These are phyloP conservation scores for Phytophthora agathidicida DNA, from an alignment of 352 stramenopile genomes.

Conservation along the genomic window DNA sequence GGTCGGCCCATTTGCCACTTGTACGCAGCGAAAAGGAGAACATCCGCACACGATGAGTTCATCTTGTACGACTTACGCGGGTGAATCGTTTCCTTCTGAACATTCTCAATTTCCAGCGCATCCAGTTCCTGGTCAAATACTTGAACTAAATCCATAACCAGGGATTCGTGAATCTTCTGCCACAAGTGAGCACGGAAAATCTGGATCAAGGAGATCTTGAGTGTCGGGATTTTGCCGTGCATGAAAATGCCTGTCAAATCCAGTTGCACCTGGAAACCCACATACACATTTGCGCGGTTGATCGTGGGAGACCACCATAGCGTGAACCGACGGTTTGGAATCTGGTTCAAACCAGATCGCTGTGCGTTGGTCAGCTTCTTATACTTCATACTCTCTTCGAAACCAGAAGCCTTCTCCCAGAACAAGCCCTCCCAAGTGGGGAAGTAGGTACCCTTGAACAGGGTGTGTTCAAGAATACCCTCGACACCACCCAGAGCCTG, in stretches of 20 bases:
- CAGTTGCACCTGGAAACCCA: conserved; percentile 99
- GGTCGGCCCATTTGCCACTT: conserved; percentile 96
- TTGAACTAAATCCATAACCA: conserved; percentile 97
- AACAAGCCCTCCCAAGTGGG: conserved; percentile 99
- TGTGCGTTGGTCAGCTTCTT: conserved; percentile 99
- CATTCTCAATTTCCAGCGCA: conserved; percentile 99
- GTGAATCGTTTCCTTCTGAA: conserved; percentile 99
- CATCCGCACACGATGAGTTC: conserved; percentile 99
- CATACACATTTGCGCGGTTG: conserved; percentile 99
- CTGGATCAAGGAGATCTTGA: conserved; percentile 98
- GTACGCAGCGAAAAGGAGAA: conserved; percentile 99
- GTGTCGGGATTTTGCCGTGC: conserved; percentile 99
- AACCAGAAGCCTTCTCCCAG: conserved; percentile 99
- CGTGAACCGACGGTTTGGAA: conserved; percentile 99
- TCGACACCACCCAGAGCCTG: conserved; percentile 99
- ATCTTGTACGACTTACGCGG: conserved; percentile 99
- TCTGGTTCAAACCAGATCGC: conserved; percentile 99
- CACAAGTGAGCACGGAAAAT: conserved; percentile 99
- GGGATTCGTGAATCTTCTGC: conserved; percentile 99
- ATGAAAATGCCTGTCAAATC: conserved; percentile 99
- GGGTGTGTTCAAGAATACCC: conserved; percentile 99
- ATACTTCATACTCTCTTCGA: conserved; percentile 97
- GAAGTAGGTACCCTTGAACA: conserved; percentile 99
- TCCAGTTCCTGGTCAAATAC: conserved; percentile 99
- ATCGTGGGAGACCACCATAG: conserved; percentile 99